Conservation (phyloP, 2,329 filamentous ascomycete genomes). For the Myriosclerotinia curreyana region DNA sequence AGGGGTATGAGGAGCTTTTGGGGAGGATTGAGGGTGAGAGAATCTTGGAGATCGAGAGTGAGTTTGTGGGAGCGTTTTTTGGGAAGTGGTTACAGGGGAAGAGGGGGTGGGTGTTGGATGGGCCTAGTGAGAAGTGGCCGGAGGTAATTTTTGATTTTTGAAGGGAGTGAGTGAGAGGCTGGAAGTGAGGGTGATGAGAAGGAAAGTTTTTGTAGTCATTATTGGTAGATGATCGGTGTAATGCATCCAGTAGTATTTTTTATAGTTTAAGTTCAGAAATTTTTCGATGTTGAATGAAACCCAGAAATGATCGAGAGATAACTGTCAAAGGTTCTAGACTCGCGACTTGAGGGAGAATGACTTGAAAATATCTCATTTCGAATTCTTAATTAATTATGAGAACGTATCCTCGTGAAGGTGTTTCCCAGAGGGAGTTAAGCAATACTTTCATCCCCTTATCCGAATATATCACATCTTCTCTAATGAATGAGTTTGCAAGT, state of each 20-base stretch:
- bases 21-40: slow-evolving; percentile 32
- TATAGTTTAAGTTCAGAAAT: background rate
- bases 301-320: too few species aligned
- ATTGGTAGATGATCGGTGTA: background rate
- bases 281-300: background rate
- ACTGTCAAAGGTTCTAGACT: too few species aligned
- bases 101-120: slow-evolving; percentile 23
- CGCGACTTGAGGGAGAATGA: too few species aligned
- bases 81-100: slow-evolving; percentile 27
- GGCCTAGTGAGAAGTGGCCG: slow-evolving; percentile 26
- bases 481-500: too few species aligned
- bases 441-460: too few species aligned
- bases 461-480: too few species aligned
- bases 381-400: too few species aligned
- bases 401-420: too few species aligned
- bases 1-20: slow-evolving; percentile 15
- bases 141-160: slow-evolving; percentile 27
- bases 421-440: too few species aligned
- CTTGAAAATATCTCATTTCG: too few species aligned
- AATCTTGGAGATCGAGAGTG: slow-evolving; percentile 28
- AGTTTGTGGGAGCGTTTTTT: slow-evolving; percentile 32
- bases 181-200: background rate
- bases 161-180: background rate
- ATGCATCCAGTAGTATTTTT: background rate
- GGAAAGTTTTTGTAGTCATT: background rate